Base-by-base conservation (phyloP, 345 rosid species). In the Acer campestre region DNA sequence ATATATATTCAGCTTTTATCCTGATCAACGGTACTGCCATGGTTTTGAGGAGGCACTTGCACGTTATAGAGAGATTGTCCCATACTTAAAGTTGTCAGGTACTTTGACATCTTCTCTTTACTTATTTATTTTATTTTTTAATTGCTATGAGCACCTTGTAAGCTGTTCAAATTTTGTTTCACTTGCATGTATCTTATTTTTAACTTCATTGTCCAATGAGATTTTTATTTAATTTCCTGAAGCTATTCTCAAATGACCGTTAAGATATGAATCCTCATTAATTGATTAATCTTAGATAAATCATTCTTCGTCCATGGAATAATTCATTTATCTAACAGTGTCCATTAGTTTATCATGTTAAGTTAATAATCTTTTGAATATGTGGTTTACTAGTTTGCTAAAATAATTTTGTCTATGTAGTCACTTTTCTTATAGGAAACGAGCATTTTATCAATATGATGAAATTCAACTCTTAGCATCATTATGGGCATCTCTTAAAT, bases 61-160 rank as follows among this genome's bases (percentile, higher is more conserved):
- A 65, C 88, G 98, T 77, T 93, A 95, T 7, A 88, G 88, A 79
- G 94, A 92, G 86, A 91, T 93, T 71, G 87, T 92, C 77, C 98
- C 97, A 23, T 74, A 68, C 84, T 71, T 95, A 74, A 88, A 89
- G 78, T 78, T 95, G 86, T 88, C 98, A 66, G 99, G 99, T 95
- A 76, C 23, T 72, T 42, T 56, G 35, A 58, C 70, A 7, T 68
- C 74, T 62, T 78, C 70, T 9, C 55, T 23, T 70, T 69, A 49
- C 27, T 78, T 38, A 18, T 70, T 56, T 14, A 3, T 55, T 68
- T 35, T 35, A 16, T 71, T 29, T 48, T 31, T 11, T 38, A 71
- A 48, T 58, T 48, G 78, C 63, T 66, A 64, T 38, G 13, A 29
- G 77, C 56, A 2, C 65, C 69, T 71, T 75, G 58, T 79, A 20